Base-by-base conservation (phyloP, 2,329 filamentous ascomycete species). In the Aspergillus fumigatiaffinis region DNA sequence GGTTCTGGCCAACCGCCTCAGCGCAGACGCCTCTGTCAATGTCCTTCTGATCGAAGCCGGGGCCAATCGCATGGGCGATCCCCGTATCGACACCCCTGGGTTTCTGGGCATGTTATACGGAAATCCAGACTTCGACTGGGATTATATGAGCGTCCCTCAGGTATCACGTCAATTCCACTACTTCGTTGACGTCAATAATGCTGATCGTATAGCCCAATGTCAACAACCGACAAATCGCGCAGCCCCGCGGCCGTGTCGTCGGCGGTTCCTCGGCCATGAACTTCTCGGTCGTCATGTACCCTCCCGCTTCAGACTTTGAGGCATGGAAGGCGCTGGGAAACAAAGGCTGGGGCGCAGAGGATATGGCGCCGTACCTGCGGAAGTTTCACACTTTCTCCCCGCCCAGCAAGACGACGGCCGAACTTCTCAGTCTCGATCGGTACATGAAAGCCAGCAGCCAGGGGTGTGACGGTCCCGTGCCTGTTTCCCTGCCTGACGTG, bases 191-290 rank as follows among this genome's bases (percentile, higher is more conserved):
- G 2, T 14, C 50, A 4, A 57, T 25, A 17, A 3, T 29, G 10
- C 48, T 51, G 50, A 52, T n/a, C 9, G 44, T 44, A 14, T 55
- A 68, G 62, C 48, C 57, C 42, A 58, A 65, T n/a, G 73, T 80
- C 4, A 72, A 74, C 17, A 71, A 72, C 14, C 73, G 78, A 1
- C 62, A 71, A 3, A 75, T 81, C 12, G 56, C 66, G 3, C 77
- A 80, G 48, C 76, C 76, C 25, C 73, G 80, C 5, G 81, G 79
- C 35, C 79, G 79, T 52, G 77, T 80, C 0, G 71, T 84, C 0
- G 81, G 81, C 4, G 81, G 81, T 9, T 77, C 76, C 14, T 78
- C 71, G 9, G 73, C 77, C 0, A 58, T 82, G 29, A 81, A 82
- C 59, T 76, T 79, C 35, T 69, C 67, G 17, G 53, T 59, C 14